Evolutionary conservation across 768 basidiomycete species (phyloP).

Genomic region (Fomitopsis serialis): DNA sequence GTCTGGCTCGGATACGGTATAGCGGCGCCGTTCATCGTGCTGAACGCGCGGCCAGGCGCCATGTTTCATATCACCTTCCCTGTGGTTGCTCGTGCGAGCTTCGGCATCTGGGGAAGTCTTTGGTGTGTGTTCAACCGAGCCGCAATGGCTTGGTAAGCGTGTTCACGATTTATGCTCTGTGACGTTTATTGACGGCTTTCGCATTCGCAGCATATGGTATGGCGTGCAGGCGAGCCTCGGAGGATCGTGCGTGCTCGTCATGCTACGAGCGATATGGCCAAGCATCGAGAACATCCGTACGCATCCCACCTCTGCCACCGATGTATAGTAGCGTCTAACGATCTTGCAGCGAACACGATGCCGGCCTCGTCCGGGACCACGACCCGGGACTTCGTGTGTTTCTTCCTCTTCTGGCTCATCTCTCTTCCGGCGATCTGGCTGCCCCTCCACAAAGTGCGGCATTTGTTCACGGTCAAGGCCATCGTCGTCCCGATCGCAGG

Average conservation of each 20-base stretch:
- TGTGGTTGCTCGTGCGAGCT: slow-evolving; percentile 67
- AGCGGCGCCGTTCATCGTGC: slow-evolving; percentile 60
- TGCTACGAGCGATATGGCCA: slow-evolving; percentile 76
- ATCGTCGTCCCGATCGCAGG: slow-evolving; percentile 67
- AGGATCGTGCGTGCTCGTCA: slow-evolving; percentile 67
- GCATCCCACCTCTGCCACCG: slow-evolving; percentile 21
- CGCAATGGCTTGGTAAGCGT: slow-evolving; percentile 62
- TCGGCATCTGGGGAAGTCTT: slow-evolving; percentile 71
- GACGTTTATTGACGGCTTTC: neutral
- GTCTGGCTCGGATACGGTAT: slow-evolving; percentile 49
- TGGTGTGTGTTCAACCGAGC: slow-evolving; percentile 79
- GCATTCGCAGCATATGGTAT: slow-evolving; percentile 55
- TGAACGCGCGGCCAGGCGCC: slow-evolving; percentile 76
- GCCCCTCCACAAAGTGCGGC: slow-evolving; percentile 79
- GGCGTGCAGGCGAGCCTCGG: slow-evolving; percentile 80
- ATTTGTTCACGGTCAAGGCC: slow-evolving; percentile 77
- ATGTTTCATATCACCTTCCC: slow-evolving; percentile 74
- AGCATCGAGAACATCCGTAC: slow-evolving; percentile 60
- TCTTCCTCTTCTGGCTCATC: slow-evolving; percentile 85
- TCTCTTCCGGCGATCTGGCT: slow-evolving; percentile 80
- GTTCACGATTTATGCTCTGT: neutral
- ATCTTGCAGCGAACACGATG: slow-evolving; percentile 53
- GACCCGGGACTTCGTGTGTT: slow-evolving; percentile 71
- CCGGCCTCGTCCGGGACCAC: slow-evolving; percentile 71
- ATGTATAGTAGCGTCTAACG: no score